Base-by-base conservation (phyloP, 805 yeast genomes). In the Cyberlindnera sargentensis region DNA sequence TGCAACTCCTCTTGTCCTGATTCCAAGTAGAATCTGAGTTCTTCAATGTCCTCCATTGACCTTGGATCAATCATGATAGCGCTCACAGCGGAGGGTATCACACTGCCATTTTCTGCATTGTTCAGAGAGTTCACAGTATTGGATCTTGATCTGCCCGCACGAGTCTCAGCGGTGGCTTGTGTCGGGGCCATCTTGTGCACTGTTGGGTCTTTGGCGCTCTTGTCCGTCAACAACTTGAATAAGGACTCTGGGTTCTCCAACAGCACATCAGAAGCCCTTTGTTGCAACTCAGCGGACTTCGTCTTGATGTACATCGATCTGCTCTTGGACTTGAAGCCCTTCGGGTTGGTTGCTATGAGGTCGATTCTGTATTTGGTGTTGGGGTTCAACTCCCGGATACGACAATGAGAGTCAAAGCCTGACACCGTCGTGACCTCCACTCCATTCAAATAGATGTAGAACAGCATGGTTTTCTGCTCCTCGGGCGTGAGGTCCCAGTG, bases 401-500 rank as follows among this genome's bases (percentile, higher is more conserved):
- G 55, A 36, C 72, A 64, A 29, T 68, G 66, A 2, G 59, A 59
- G 35, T 64, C 66, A 7, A 55, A 48, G 3, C 71, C 72, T 38
- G 58, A 63, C 11, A 71, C 47, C 4, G 50, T 43, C 2, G 65
- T 53, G 1, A 66, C 59, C 47, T 64, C 66, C 23, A 59, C 47
- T 20, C 73, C 75, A 48, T 71, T 71, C 31, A 71, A 44, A 44
- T 65, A 70, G 8, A 71, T 45, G 4, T 63, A 51, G 44, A 63
- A 70, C 44, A 60, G 65, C 27, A 63, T 58, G 40, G 61, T 66
- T 33, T 62, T 58, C n/a, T 68, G 65, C 6, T 46, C 53, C 8
- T 46, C 45, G 4, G 46, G 50, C 8, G 44, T 36, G 45, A 44
- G 23, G 51, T 75, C 80, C 83, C 85, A 80, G 52, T 77, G 84